These are phyloP conservation scores for Leccinum fibrillosum DNA, from an alignment of 768 basidiomycete genomes.

Conservation along the genomic window DNA sequence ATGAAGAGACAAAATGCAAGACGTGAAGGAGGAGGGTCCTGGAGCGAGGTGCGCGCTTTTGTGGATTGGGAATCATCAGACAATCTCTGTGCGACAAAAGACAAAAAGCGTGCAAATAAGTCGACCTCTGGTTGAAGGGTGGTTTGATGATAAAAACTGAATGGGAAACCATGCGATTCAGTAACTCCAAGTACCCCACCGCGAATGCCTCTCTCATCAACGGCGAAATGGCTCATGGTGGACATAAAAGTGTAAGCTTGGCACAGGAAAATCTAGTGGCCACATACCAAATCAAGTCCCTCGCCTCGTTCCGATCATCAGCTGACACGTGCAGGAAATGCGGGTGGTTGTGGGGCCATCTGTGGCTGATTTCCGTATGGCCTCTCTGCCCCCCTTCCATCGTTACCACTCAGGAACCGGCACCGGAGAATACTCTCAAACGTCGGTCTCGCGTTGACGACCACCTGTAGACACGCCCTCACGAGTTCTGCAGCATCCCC, in stretches of 20 bases:
- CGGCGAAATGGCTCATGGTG: constrained; percentile 7
- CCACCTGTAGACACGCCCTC: constrained; percentile 76
- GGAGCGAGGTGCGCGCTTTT: too few relatives aligned
- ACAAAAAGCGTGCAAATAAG: too few relatives aligned
- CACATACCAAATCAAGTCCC: constrained; percentile 8
- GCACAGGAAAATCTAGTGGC: constrained; percentile 7
- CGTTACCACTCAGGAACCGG: constrained; percentile 74
- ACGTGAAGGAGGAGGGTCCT: too few relatives aligned
- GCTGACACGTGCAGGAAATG: constrained; percentile 28
- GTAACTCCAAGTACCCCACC: too few relatives aligned
- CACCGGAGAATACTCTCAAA: constrained; percentile 80
- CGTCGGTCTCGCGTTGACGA: constrained; percentile 72
- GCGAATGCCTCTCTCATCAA: constrained; percentile 5
- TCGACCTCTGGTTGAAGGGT: too few relatives aligned
- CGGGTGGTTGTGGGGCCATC: constrained; percentile 27
- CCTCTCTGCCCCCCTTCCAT: constrained; percentile 61
- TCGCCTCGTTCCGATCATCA: constrained; percentile 16
- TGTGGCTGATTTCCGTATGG: constrained; percentile 28
- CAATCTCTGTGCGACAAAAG: too few relatives aligned
- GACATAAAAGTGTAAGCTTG: constrained; percentile 7
- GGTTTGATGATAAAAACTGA: too few relatives aligned
- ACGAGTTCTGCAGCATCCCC: constrained; percentile 86
- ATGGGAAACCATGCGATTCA: too few relatives aligned
- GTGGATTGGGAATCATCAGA: too few relatives aligned
- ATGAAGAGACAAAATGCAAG: too few relatives aligned